Percentiles rank a stretch among this genome's conserved stretches.
phyloP scores from a whole-genome alignment of 495 filamentous ascomycete genomes.

The Tuber borchii region DNA sequence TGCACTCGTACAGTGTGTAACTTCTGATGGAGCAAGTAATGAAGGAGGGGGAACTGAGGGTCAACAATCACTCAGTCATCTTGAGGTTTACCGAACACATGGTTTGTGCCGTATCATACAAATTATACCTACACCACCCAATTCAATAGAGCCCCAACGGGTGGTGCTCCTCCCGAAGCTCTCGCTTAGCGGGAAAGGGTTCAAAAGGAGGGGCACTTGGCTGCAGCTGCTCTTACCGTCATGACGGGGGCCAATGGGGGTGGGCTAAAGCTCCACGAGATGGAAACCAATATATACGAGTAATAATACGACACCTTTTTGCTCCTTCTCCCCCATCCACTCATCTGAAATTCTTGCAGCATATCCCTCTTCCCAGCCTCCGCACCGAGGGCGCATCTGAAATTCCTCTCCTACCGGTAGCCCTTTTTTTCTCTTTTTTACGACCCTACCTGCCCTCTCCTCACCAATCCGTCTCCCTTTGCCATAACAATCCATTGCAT shows the following conservation, averaged over 20 bases:
- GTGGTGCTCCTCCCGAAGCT: neutral
- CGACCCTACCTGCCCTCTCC: neutral
- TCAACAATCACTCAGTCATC: neutral
- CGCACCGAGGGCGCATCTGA: neutral
- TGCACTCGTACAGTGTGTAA: neutral
- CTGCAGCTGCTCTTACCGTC: neutral
- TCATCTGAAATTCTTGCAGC: neutral
- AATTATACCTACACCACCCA: neutral
- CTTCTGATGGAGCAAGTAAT: neutral
- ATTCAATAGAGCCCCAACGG: neutral
- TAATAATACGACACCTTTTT: neutral
- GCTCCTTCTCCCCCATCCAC: neutral
- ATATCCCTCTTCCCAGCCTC: neutral
- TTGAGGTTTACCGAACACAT: neutral
- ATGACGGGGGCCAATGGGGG: neutral
- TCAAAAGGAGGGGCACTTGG: neutral
- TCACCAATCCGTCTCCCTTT: neutral
- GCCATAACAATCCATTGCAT: conserved; percentile 48
- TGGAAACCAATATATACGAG: neutral
- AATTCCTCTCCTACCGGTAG: neutral
- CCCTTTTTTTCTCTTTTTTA: neutral
- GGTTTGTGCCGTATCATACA: neutral
- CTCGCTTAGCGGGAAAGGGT: neutral
- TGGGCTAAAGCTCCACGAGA: neutral
- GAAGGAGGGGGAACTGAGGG: neutral